Conservation (phyloP, 1,284 basidiomycete genomes). For the Phenoliferia sp. region DNA sequence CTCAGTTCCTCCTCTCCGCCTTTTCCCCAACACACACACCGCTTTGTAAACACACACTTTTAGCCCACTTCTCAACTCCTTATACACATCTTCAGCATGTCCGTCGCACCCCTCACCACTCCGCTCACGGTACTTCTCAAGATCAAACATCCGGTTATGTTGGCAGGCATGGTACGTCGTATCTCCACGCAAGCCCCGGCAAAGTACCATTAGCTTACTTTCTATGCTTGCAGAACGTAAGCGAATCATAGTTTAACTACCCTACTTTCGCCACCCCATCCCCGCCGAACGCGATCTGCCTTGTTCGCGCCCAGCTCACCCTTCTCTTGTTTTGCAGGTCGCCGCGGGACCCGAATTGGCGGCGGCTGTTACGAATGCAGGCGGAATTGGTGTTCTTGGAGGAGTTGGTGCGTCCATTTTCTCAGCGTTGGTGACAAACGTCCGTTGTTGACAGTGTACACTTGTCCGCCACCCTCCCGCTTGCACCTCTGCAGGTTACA, state of each 20-base stretch:
- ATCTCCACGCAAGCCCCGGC: not conserved
- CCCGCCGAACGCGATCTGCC: not conserved
- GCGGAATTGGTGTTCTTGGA: slow-evolving; percentile 81
- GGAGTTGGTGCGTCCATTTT: slow-evolving; percentile 72
- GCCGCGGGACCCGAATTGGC: slow-evolving; percentile 45
- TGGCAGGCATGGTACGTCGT: slow-evolving; percentile 56
- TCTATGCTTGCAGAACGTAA: not conserved
- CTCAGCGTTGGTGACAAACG: slow-evolving; percentile 43
- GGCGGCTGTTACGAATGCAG: slow-evolving; percentile 76
- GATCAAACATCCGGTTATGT: slow-evolving; percentile 78
- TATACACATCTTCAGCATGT: no score
- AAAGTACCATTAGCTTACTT: not conserved
- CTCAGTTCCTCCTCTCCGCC: no score
- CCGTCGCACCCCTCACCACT: slow-evolving; percentile 2
- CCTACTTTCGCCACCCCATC: not conserved
- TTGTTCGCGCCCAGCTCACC: not conserved
- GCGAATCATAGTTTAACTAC: not conserved
- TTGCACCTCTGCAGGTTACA: slow-evolving; percentile 6
- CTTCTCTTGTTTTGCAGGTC: no score
- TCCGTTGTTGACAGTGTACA: no score
- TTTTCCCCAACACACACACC: no score
- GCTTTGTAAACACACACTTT: no score
- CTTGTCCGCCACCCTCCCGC: no score
- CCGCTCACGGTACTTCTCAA: slow-evolving; percentile 48
- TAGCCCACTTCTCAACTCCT: no score